Evolutionary conservation across 768 basidiomycete species (phyloP), one percentile per base, ranked within the genome.

Genomic region (Mycena polygramma): DNA sequence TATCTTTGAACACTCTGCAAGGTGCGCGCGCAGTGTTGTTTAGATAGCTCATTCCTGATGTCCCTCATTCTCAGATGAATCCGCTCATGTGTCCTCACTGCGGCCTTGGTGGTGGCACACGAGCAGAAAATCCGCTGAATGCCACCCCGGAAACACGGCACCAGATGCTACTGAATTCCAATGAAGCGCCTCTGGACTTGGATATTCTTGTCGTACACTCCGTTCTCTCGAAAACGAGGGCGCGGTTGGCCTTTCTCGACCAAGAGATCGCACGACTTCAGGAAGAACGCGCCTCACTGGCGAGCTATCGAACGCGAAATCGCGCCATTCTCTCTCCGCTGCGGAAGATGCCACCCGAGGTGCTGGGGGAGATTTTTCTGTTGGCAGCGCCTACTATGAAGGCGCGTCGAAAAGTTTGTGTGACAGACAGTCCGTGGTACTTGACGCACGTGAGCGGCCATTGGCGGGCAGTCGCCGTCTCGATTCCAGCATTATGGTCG

Each of bases 401-500:
- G 2, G 2, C 3, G 7, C 35, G 53, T 19, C 11, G 17, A 20
- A 19, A 17, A 20, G 17, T 41, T 11, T n/a, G 14, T 4, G 7
- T 26, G 14, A 52, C 4, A 14, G 17, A 55, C 15, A 4, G n/a
- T n/a, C n/a, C n/a, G n/a, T 64, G 63, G 54, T 13, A 5, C 13
- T 24, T 64, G 19, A 48, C 53, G 19, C 64, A 66, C 54, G 35
- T 66, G 36, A 37, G 55, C 20, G 5, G 46, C 35, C 30, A 26
- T 49, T 66, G 64, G 64, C 39, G 54, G 2, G 46, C 36, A 30
- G 45, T 57, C 30, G 54, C 64, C 30, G 5, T 57, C 7, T 35
- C 70, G 73, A 59, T 36, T 11, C 37, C 58, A 19, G 17, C 58
- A 14, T 13, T 59, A 8, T 59, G 58, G 58, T 59, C 45, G 11